Conservation (phyloP, 768 basidiomycete genomes). For the Dacryopinax spathularia region DNA sequence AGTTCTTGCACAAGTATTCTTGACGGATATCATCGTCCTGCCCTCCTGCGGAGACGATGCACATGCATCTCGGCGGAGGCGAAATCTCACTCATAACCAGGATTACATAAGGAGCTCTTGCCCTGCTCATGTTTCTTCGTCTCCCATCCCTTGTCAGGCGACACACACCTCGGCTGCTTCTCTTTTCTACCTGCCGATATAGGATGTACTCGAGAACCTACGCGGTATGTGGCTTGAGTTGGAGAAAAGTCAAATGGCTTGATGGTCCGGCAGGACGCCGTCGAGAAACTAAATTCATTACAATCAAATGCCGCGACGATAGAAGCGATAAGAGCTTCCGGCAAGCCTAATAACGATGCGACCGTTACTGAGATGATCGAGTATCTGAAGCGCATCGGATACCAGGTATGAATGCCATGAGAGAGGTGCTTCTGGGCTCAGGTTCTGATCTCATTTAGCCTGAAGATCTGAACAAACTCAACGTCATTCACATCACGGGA, state of each 20-base stretch:
- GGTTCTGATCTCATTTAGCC: conserved; percentile 34
- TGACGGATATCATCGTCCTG: neutral
- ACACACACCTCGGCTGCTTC: neutral
- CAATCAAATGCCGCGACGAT: conserved; percentile 92
- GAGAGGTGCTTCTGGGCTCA: neutral
- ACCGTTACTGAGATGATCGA: conserved; percentile 84
- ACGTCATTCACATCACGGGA: conserved; percentile 91
- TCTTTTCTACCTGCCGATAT: conserved; percentile 12
- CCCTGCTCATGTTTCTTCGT: conserved; percentile 6
- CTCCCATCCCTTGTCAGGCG: neutral
- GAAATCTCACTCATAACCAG: neutral
- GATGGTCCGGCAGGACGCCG: conserved; percentile 35
- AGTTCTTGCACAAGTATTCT: neutral
- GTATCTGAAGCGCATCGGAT: conserved; percentile 75
- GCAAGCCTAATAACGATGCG: conserved; percentile 40
- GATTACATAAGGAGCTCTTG: neutral
- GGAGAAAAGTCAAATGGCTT: neutral
- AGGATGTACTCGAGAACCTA: conserved; percentile 55
- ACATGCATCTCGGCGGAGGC: neutral
- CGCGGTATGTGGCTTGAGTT: conserved; percentile 14
- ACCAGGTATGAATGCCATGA: conserved; percentile 42
- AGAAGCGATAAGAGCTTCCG: conserved; percentile 64
- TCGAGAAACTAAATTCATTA: conserved; percentile 58
- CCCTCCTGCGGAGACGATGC: neutral
- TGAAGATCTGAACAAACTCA: conserved; percentile 67